phyloP scores from a whole-genome alignment of 23 red algal species.

The Gracilariopsis chorda region DNA sequence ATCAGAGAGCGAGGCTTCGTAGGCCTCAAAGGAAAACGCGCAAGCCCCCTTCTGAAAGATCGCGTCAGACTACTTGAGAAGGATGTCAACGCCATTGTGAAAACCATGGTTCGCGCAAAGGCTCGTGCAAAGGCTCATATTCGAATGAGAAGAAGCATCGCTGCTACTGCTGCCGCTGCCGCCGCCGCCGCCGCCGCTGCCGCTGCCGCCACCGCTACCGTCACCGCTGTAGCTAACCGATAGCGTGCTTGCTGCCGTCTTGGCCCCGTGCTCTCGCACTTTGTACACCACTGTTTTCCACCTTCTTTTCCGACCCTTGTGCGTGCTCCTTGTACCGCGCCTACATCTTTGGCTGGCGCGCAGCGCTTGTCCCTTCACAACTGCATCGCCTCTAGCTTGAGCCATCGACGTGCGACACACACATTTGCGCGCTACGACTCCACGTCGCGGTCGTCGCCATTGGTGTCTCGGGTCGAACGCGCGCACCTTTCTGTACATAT shows the following conservation, averaged over 20 bases:
- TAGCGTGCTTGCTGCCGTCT: neutral
- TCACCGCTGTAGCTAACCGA: neutral
- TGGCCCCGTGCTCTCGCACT: neutral
- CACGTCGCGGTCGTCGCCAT: too few species aligned
- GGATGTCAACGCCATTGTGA: constrained; percentile 42
- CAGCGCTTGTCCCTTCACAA: too few species aligned
- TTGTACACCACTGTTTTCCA: neutral
- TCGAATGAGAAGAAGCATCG: neutral
- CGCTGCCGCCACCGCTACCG: neutral
- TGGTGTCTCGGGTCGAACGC: too few species aligned
- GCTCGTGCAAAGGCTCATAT: neutral
- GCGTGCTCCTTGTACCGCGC: neutral
- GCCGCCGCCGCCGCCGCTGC: neutral
- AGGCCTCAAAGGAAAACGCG: neutral
- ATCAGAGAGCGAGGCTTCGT: constrained; percentile 25
- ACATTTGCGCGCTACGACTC: too few species aligned
- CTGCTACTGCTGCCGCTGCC: neutral
- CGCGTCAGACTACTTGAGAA: constrained; percentile 38
- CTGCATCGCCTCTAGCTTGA: too few species aligned
- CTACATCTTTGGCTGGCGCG: too few species aligned
- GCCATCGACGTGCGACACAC: too few species aligned
- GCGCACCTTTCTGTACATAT: constrained; percentile 5
- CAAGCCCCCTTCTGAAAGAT: neutral
- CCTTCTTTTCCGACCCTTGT: neutral
- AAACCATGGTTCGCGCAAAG: constrained; percentile 39